Conservation (phyloP, 1,139 yeast species). For the Maudiozyma humilis region DNA sequence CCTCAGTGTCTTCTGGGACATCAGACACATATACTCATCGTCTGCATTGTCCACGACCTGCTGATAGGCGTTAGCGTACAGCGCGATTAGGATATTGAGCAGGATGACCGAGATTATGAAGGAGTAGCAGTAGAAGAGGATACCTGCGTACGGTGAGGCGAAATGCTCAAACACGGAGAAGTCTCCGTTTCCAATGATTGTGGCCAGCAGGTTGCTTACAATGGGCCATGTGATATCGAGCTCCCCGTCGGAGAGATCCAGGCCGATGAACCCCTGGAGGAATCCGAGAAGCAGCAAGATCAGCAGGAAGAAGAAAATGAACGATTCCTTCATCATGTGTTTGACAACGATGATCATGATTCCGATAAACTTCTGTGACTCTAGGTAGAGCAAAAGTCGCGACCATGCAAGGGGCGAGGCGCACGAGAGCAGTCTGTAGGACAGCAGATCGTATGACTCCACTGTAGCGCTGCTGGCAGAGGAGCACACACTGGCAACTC, state of each 20-base stretch:
- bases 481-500: slow-evolving; percentile 44
- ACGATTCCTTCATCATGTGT: slow-evolving; percentile 79
- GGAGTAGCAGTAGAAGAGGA: slow-evolving; percentile 67
- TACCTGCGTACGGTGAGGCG: slow-evolving; percentile 77
- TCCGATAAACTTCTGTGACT: slow-evolving; percentile 76
- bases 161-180: slow-evolving; percentile 61
- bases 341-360: slow-evolving; percentile 81
- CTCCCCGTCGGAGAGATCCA: slow-evolving; percentile 81
- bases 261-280: slow-evolving; percentile 76
- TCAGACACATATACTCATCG: slow-evolving; percentile 76
- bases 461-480: slow-evolving; percentile 15
- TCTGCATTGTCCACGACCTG: slow-evolving; percentile 75
- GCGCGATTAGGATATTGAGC: slow-evolving; percentile 75
- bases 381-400: slow-evolving; percentile 63
- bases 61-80: slow-evolving; percentile 77
- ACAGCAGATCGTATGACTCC: slow-evolving; percentile 50
- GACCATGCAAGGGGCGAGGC: slow-evolving; percentile 89
- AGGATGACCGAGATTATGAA: slow-evolving; percentile 66
- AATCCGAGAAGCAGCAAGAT: slow-evolving; percentile 69
- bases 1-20: slow-evolving; percentile 74
- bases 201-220: slow-evolving; percentile 56
- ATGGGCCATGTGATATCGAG: slow-evolving; percentile 64
- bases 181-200: slow-evolving; percentile 66
- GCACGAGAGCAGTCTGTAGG: slow-evolving; percentile 66
- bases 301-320: slow-evolving; percentile 68